Base-by-base conservation (phyloP, 2,329 filamentous ascomycete species). In the Ophiosphaerella narmari region DNA sequence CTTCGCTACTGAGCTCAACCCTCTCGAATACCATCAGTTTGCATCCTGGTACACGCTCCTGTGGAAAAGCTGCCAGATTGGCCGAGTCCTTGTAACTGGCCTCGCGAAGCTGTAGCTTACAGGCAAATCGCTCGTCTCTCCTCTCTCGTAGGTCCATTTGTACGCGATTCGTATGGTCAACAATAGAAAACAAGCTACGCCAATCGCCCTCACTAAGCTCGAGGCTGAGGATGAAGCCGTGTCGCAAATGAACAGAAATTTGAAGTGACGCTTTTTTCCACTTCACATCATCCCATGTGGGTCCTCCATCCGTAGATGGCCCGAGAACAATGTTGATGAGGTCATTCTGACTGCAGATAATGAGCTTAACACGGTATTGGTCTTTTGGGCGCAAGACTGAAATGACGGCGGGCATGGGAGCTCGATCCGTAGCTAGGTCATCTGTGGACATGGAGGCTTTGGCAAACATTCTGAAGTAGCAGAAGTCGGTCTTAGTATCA, bases 31-130 rank as follows among this genome's bases (percentile, higher is more conserved):
- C 70, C 7, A 85, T 83, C 24, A 94, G 75, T 35, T 87, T 86
- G 70, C 90, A 95, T 36, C 84, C 80, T 33, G 83, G 79, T 5
- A 91, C 80, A 5, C 87, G 80, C 21, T 95, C 91, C 39, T 86
- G 81, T 5, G 91, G 90, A 68, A 96, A 96, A 1, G 83, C 80
- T 50, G 85, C 82, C 12, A 87, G 80, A 50, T 88, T 80, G n/a
- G 85, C 78, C 1, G 86, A 80, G 65, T 95, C 90, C 65, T 91
- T 87, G 68, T 93, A 94, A 63, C 93, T 89, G 57, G 95, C 90
- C 23, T 86, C 83, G 38, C 84, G 84, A 7, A 96, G 76, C 1
- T 83, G 86, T 7, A 84, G 81, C 62, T 87, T 84, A 67, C 90
- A 91, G 2, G 88, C 79, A 48, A 88, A 73, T 2, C 78, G 78